Conservation (phyloP, 2,329 filamentous ascomycete genomes). For the Talaromyces sp. region DNA sequence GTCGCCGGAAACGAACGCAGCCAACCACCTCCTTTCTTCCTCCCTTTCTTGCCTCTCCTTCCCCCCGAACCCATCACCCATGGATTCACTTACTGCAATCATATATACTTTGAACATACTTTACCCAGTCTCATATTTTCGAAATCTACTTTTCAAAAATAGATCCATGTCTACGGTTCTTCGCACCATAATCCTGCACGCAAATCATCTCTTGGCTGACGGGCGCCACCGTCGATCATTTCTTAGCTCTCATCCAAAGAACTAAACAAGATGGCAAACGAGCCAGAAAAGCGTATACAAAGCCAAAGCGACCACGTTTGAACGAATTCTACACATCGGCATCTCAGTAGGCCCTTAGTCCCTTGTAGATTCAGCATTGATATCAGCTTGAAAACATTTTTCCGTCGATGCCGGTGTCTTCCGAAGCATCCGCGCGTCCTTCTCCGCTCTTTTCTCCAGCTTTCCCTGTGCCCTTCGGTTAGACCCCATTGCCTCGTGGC, state of each 20-base stretch:
- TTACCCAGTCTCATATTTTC: too few relatives aligned
- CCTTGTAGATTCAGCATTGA: background rate
- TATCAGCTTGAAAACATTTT: background rate
- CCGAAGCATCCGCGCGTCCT: conserved; percentile 10
- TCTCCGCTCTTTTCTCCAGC: background rate
- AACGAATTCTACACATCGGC: background rate
- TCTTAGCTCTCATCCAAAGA: background rate
- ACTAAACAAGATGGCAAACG: background rate
- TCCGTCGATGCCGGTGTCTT: conserved; percentile 14
- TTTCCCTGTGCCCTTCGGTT: background rate
- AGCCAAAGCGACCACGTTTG: background rate
- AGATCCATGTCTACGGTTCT: too few relatives aligned
- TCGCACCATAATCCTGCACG: background rate
- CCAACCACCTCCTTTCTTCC: too few relatives aligned
- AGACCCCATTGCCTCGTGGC: background rate
- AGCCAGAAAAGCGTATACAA: background rate
- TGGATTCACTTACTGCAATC: too few relatives aligned
- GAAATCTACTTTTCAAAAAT: too few relatives aligned
- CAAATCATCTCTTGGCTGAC: conserved; percentile 3
- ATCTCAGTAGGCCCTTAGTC: background rate
- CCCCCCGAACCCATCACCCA: too few relatives aligned
- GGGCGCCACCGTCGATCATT: conserved; percentile 1
- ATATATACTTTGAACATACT: too few relatives aligned
- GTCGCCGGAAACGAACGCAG: too few relatives aligned
- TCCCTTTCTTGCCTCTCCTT: too few relatives aligned